Evolutionary conservation across 192 early-diverging fungal genomes (phyloP), one percentile per base, ranked within the genome.

Genomic region (Podila horticola): DNA sequence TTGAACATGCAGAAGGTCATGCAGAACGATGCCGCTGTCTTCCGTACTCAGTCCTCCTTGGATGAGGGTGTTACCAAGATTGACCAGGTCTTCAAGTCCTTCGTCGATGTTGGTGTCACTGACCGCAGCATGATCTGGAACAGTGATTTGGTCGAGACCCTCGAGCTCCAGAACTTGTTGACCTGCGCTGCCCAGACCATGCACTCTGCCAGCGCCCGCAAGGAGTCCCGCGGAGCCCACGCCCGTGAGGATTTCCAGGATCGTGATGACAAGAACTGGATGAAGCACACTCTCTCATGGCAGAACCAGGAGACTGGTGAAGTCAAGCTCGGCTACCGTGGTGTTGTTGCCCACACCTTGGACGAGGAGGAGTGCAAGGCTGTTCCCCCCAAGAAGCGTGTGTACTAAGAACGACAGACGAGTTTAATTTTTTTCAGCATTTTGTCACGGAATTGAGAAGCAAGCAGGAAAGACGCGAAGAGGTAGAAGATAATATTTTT

Each of bases 91-190:
- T 96, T 90, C 61, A 77, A 90, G 72, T 84, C 90, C 33, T 92
- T 97, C 84, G 83, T 87, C 58, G 91, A 99, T 74, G 89, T 99
- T 33, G 93, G 93, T 72, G 91, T 95, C 33, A 91, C 94, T 33
- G 97, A 99, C 90, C 88, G 95, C 69, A 93, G 92, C 45, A 86
- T 99, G 88, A 97, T 98, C 87, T 99, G 97, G 97, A 99, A 99
- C 90, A 94, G 96, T 65, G 97, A 99, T 82, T 86, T 99, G 66
- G 83, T 97, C 64, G 98, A 99, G 88, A 96, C 97, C 33, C 91
- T 97, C 24, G 98, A 99, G 86, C 90, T 99, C 74, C 96, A 97
- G 84, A 99, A 98, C 89, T 88, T 99, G 85, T 92, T 99, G 83
- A 95, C 96, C 29, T 94, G 93, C 82, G 97, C 98, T 48, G 84